These are phyloP conservation scores for Alternaria metachromatica DNA, from an alignment of 2,329 filamentous ascomycete species.

Conservation along the genomic window DNA sequence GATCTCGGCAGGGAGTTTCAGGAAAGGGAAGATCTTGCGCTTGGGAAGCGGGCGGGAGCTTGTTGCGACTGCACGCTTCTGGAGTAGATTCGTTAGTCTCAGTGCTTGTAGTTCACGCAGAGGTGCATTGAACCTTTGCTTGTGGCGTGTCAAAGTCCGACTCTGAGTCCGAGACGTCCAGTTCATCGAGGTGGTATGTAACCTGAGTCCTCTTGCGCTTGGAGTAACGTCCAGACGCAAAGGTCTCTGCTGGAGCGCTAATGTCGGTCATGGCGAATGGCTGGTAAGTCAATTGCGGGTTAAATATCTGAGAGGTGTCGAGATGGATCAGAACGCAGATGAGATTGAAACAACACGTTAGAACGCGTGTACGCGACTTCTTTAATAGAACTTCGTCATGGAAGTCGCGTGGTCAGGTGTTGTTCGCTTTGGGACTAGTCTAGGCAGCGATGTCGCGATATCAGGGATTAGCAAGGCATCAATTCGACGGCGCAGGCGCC, in stretches of 20 bases:
- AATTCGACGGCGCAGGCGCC: slow-evolving; percentile 17
- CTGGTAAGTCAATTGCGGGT: background rate
- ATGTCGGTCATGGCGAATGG: slow-evolving; percentile 24
- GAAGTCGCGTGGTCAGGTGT: slow-evolving; percentile 20
- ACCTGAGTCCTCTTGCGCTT: slow-evolving; percentile 46
- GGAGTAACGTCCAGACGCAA: slow-evolving; percentile 33
- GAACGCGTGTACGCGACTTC: slow-evolving; percentile 20
- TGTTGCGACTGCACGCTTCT: slow-evolving; percentile 32
- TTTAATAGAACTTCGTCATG: slow-evolving; percentile 26
- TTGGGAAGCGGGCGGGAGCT: slow-evolving; percentile 33
- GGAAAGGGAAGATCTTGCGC: slow-evolving; percentile 43
- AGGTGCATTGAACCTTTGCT: slow-evolving; percentile 33
- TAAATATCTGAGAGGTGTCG: background rate
- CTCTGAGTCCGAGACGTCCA: slow-evolving; percentile 29
- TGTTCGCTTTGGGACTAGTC: slow-evolving; percentile 31
- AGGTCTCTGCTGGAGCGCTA: slow-evolving; percentile 11
- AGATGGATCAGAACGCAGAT: slow-evolving; percentile 10
- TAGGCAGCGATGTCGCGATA: slow-evolving; percentile 40
- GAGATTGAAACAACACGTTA: slow-evolving; percentile 28
- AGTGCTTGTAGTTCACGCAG: background rate
- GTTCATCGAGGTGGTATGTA: slow-evolving; percentile 36
- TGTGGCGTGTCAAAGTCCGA: slow-evolving; percentile 23
- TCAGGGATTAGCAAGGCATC: slow-evolving; percentile 40
- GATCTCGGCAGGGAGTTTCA: slow-evolving; percentile 44
- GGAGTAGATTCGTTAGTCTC: background rate